These are phyloP conservation scores for Echria macrotheca DNA, from an alignment of 495 filamentous ascomycete genomes.

Conservation along the genomic window DNA sequence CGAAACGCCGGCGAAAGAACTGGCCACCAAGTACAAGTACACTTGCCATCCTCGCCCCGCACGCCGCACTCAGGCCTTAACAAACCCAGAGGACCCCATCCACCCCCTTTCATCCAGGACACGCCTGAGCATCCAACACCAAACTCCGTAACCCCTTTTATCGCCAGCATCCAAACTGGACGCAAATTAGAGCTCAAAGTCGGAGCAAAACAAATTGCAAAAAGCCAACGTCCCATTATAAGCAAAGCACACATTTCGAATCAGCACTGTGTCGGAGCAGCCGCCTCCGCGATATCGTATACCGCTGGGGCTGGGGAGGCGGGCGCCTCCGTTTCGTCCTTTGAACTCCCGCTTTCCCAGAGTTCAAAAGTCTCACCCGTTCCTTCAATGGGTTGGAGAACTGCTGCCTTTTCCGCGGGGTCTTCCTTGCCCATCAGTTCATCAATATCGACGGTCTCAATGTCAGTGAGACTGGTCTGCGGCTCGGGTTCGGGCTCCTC, in stretches of 20 bases:
- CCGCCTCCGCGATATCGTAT: neutral
- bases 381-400: slow-evolving; percentile 47
- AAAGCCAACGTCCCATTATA: neutral
- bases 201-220: too few relatives aligned
- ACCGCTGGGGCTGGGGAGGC: slow-evolving; percentile 18
- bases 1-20: too few relatives aligned
- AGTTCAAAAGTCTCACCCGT: slow-evolving; percentile 53
- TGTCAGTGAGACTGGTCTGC: slow-evolving; percentile 25
- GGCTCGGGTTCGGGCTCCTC: slow-evolving; percentile 24
- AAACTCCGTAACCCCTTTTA: too few relatives aligned
- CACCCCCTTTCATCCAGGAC: too few relatives aligned
- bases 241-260: neutral
- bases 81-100: too few relatives aligned
- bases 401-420: slow-evolving; percentile 33
- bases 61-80: too few relatives aligned
- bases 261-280: neutral
- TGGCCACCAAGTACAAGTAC: too few relatives aligned
- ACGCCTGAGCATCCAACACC: too few relatives aligned
- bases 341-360: slow-evolving; percentile 60
- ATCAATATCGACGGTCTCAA: slow-evolving; percentile 31
- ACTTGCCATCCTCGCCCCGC: too few relatives aligned
- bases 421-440: slow-evolving; percentile 44
- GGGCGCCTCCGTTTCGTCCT: slow-evolving; percentile 38
- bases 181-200: too few relatives aligned
- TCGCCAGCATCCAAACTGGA: too few relatives aligned